Evolutionary conservation across 768 basidiomycete genomes (phyloP), one percentile per base, ranked within the genome.

Genomic region (Exidia glandulosa): DNA sequence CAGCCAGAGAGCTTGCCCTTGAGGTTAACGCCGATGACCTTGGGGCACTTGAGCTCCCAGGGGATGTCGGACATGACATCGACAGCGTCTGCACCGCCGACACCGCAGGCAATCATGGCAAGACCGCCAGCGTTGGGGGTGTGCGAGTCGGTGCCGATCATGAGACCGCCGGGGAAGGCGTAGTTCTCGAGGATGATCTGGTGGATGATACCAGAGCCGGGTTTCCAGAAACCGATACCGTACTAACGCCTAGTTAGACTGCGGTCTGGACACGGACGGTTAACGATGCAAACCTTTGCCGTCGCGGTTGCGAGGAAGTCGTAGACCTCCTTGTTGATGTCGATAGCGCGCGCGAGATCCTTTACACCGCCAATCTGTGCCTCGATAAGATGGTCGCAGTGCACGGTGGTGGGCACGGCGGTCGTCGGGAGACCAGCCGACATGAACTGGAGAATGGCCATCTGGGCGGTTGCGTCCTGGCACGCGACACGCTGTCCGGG

Each of bases 371-470:
- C 94, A 58, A 94, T 72, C 72, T 97, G 95, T 41, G 95, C 95
- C 78, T 97, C 93, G 69, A 99, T 97, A 71, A 99, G 82, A 76
- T 99, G 95, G 77, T 99, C 95, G 71, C 94, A 97, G 80, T 99
- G 95, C 50, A 99, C 96, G 63, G 96, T 95, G 65, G 95, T 95
- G 33, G 95, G 95, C 64, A 97, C 94, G 52, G 95, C 95, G 41
- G 91, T 92, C 52, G 93, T 95, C 71, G 91, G 91, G 83, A 99
- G 94, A 64, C 95, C 95, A 19, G 96, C 94, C 57, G 96, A 97
- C 96, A 99, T 99, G 84, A 99, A 99, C 81, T 99, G 96, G 65
- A 99, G 82, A 60, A 99, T 83, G 23, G 96, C 96, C 96, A 99
- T 99, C 91, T 98, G 88, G 41, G 89, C 88, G 19, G 90, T 91